phyloP scores from a whole-genome alignment of 1,284 basidiomycete genomes.

The Ceratobasidium sp. region DNA sequence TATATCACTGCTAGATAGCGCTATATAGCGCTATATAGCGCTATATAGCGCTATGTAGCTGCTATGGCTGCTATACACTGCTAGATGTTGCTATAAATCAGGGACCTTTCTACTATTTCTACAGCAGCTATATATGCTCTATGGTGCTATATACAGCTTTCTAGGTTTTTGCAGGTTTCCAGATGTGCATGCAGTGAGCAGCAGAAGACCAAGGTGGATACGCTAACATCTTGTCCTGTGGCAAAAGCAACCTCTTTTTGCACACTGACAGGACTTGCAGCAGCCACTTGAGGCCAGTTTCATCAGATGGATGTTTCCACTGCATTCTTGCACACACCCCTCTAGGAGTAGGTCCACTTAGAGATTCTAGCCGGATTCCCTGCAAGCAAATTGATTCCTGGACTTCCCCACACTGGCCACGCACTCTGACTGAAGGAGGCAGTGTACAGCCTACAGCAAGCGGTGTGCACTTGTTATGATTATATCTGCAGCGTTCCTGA shows the following conservation, averaged over 20 bases:
- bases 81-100: too few species aligned
- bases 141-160: too few species aligned
- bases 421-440: slow-evolving; percentile 41
- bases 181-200: neutral
- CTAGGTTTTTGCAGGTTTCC: too few species aligned
- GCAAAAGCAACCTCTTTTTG: slow-evolving; percentile 7
- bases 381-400: neutral
- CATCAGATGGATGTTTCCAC: slow-evolving; percentile 20
- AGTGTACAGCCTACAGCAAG: slow-evolving; percentile 51
- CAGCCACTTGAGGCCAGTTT: neutral
- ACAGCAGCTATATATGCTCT: too few species aligned
- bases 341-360: neutral
- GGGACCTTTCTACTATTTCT: too few species aligned
- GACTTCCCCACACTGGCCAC: neutral
- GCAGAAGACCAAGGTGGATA: neutral
- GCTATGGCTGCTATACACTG: too few species aligned
- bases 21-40: too few species aligned
- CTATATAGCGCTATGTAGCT: too few species aligned
- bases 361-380: slow-evolving; percentile 16
- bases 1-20: too few species aligned
- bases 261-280: neutral
- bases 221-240: neutral
- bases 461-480: slow-evolving; percentile 48
- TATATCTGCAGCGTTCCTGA: slow-evolving; percentile 40
- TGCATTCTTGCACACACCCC: neutral